These are phyloP conservation scores for Oryza nivara DNA, from an alignment of 176 grass and related monocot genomes.

Conservation along the genomic window DNA sequence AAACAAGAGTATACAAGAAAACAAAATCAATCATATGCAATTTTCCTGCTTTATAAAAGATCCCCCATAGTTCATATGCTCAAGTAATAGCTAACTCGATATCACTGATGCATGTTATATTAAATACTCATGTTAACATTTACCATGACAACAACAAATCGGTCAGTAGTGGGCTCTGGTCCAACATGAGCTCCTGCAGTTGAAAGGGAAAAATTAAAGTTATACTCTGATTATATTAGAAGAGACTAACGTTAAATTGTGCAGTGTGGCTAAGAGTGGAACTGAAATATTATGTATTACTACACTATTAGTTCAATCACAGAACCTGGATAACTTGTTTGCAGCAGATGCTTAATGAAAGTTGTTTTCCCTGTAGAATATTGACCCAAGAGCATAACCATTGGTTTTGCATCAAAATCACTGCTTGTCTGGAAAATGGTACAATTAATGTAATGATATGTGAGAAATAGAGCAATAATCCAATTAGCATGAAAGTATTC, in stretches of 20 bases:
- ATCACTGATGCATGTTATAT: neutral
- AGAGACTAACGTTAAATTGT: neutral
- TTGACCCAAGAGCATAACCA: slow-evolving; percentile 95
- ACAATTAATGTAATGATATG: slow-evolving; percentile 10
- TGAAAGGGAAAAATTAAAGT: slow-evolving; percentile 11
- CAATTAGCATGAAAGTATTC: neutral
- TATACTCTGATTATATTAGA: slow-evolving; percentile 5
- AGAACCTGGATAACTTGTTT: slow-evolving; percentile 81
- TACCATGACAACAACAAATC: slow-evolving; percentile 98
- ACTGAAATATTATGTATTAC: neutral
- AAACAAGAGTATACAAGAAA: neutral
- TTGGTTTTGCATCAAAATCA: slow-evolving; percentile 93
- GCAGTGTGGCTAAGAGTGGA: neutral
- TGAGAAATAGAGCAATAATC: neutral
- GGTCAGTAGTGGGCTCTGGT: slow-evolving; percentile 92
- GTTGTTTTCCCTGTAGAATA: slow-evolving; percentile 98
- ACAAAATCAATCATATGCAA: neutral
- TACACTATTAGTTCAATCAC: slow-evolving; percentile 10
- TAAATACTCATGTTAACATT: slow-evolving; percentile 14
- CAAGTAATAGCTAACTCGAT: neutral
- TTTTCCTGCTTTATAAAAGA: neutral
- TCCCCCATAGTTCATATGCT: neutral
- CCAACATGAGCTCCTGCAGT: slow-evolving; percentile 88
- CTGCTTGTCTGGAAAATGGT: slow-evolving; percentile 68
- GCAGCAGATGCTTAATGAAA: slow-evolving; percentile 89